Conservation (phyloP, 805 yeast species). For the Kodamaea hsintzibuensis region DNA sequence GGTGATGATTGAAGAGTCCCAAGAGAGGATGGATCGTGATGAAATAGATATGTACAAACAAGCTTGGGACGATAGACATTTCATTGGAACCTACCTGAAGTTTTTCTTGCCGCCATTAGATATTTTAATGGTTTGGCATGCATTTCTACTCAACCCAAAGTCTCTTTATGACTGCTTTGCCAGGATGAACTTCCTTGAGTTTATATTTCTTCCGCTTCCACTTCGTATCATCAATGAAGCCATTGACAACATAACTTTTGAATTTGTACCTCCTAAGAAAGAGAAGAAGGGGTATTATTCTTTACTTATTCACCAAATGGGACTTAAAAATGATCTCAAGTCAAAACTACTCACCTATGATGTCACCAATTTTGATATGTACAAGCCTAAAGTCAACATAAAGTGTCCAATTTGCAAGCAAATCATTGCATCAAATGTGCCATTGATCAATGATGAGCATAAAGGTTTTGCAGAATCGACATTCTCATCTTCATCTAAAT, state of each 20-base stretch:
- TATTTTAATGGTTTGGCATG: conserved; percentile 26
- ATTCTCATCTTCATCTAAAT: not conserved
- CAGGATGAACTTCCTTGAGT: conserved; percentile 17
- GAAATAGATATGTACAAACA: conserved; percentile 6
- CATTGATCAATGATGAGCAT: conserved; percentile 8
- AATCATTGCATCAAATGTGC: conserved; percentile 9
- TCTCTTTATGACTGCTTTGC: conserved; percentile 17
- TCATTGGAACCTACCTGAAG: not conserved
- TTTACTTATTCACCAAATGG: not conserved
- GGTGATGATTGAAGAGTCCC: conserved; percentile 5
- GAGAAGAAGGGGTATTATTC: conserved; percentile 1
- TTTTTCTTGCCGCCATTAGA: conserved; percentile 23
- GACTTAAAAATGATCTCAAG: too few relatives aligned
- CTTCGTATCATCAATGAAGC: conserved; percentile 9
- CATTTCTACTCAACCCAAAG: conserved; percentile 21
- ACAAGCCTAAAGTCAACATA: conserved; percentile 4
- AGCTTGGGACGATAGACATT: not conserved
- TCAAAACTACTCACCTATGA: not conserved
- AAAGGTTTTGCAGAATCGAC: conserved; percentile 16
- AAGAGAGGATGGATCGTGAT: not conserved
- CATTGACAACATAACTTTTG: conserved; percentile 15
- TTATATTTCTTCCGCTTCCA: conserved; percentile 22
- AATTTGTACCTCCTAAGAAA: not conserved
- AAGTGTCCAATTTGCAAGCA: conserved; percentile 16
- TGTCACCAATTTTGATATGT: not conserved